phyloP scores from a whole-genome alignment of 148 eudicot species.

The Amaranthus cruentus region DNA sequence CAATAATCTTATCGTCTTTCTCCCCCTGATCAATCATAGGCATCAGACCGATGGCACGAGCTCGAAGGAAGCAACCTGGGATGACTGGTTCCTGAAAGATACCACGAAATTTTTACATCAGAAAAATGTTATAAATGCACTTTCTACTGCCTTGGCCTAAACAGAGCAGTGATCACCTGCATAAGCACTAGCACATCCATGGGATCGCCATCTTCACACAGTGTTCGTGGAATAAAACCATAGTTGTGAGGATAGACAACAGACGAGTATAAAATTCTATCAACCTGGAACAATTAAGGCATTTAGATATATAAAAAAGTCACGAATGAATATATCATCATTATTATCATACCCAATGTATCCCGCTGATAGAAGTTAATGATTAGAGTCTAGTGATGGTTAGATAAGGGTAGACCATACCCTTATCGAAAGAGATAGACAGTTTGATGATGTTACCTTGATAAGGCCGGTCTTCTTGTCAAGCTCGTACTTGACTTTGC shows the following conservation, averaged over 20 bases:
- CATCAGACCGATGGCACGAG: slow-evolving; percentile 82
- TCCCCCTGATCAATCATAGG: slow-evolving; percentile 98
- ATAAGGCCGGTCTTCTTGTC: slow-evolving; percentile 90
- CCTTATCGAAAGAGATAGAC: not conserved
- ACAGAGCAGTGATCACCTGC: slow-evolving; percentile 49
- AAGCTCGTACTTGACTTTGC: slow-evolving; percentile 93
- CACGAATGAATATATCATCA: no score
- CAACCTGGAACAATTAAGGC: slow-evolving; percentile 16
- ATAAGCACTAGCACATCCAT: slow-evolving; percentile 81
- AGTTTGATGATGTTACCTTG: slow-evolving; percentile 39
- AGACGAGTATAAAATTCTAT: slow-evolving; percentile 81
- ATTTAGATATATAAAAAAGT: no score
- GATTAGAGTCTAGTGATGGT: not conserved
- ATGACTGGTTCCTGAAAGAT: slow-evolving; percentile 61
- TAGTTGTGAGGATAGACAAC: slow-evolving; percentile 98
- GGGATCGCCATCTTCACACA: slow-evolving; percentile 84
- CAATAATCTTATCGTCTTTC: slow-evolving; percentile 81
- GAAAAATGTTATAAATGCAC: not conserved
- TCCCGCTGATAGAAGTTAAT: no score
- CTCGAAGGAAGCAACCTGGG: slow-evolving; percentile 87
- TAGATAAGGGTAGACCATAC: no score
- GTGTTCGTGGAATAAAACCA: slow-evolving; percentile 79
- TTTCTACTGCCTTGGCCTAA: not conserved
- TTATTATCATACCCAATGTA: no score
- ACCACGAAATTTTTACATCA: not conserved